Base-by-base conservation (phyloP, 345 rosid genomes). In the Chamaenerion angustifolium region DNA sequence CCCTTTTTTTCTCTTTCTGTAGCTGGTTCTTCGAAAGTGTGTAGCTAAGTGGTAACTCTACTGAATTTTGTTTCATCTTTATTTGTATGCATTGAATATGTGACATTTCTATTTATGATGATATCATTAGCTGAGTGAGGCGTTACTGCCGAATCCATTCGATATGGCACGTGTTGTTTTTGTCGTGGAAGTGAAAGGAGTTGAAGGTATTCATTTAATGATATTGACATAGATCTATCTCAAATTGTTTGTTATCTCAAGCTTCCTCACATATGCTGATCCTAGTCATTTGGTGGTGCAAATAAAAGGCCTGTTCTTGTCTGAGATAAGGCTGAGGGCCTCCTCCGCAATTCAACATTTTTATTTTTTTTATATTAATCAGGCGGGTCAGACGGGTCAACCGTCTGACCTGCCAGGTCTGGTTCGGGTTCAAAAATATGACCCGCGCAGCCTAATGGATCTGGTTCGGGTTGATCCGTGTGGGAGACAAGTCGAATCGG, bases 91-190 rank as follows among this genome's bases (percentile, higher is more conserved):
- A 16, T 56, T 46, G 23, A 51, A 18, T 19, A 2, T 27, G 17
- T 64, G n/a, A 21, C 52, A 6, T 41, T 13, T 47, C 50, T 45
- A 10, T 6, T 59, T 37, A 43, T 42, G 23, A 46, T 21, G 5
- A 46, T 40, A 65, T 56, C 53, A 48, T 60, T 75, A 92, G 98
- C 58, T 92, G 70, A 84, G 87, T 74, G 79, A 66, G 69, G 67
- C 86, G 73, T 88, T 90, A 27, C 50, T 49, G 54, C 92, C 95
- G 16, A 78, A 79, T 73, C 94, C 95, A 37, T 92, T 92, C 52
- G 65, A 84, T 63, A 75, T 88, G 61, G 96, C 98, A 40, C 90
- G 68, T 25, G 74, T 84, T 70, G 90, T 83, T 64, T 78, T 84
- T 48, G 73, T 80, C 64, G 64, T 92, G 59, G 96, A 87, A 81